Percentiles rank a stretch among this genome's conserved stretches.
Evolutionary conservation across 768 basidiomycete species (phyloP).

Genomic region (Nidula microcarpa): DNA sequence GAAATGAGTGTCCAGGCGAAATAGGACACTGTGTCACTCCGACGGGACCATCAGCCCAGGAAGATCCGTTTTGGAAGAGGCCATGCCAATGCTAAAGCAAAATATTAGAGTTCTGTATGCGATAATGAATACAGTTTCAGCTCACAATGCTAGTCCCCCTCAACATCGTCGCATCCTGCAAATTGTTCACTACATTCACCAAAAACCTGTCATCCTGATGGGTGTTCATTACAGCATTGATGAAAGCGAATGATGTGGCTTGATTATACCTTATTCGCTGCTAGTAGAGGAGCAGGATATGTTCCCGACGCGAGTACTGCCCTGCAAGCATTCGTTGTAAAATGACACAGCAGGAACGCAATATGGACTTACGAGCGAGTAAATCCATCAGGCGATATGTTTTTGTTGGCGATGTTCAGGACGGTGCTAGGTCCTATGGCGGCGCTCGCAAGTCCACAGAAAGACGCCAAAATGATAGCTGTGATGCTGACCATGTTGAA

Average conservation of each 20-base stretch:
- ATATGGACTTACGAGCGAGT: not conserved
- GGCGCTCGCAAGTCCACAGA: not conserved
- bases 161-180: not conserved
- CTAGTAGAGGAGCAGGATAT: not conserved
- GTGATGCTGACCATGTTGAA: too few species aligned
- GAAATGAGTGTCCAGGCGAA: constrained; percentile 28
- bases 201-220: not conserved
- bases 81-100: constrained; percentile 11
- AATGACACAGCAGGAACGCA: not conserved
- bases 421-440: not conserved
- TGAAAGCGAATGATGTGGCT: not conserved
- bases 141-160: not conserved
- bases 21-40: constrained; percentile 44
- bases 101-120: not conserved
- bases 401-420: not conserved
- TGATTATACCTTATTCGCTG: not conserved
- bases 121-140: not conserved
- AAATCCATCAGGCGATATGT: not conserved
- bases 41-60: constrained; percentile 26
- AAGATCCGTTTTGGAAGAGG: constrained; percentile 20
- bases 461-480: too few species aligned
- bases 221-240: not conserved
- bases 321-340: not conserved
- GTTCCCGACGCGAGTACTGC: not conserved
- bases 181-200: not conserved